Evolutionary conservation across 495 filamentous ascomycete species (phyloP).

Genomic region (Hypoxylon intermedium): DNA sequence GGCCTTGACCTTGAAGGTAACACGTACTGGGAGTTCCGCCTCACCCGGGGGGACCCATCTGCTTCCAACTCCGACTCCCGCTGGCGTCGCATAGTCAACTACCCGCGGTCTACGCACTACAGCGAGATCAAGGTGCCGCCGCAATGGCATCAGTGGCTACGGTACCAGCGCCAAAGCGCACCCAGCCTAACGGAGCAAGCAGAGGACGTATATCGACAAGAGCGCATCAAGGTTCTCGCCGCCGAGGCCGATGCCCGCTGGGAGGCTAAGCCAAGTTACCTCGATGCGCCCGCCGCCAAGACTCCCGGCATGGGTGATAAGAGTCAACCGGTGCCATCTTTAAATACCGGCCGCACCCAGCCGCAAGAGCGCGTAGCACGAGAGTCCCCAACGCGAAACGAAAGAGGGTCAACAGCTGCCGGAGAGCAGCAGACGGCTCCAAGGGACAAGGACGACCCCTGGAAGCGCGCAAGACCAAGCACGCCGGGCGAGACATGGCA

Average conservation of each 20-base stretch:
- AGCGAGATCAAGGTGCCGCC: slow-evolving; percentile 69
- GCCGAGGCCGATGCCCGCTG: slow-evolving; percentile 84
- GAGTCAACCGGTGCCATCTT: slow-evolving; percentile 26
- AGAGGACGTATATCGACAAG: slow-evolving; percentile 70
- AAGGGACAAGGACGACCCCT: slow-evolving; percentile 61
- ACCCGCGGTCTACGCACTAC: slow-evolving; percentile 64
- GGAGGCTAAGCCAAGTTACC: slow-evolving; percentile 69
- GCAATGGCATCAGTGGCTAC: slow-evolving; percentile 97
- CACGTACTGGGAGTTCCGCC: slow-evolving; percentile 93
- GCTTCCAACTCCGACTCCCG: slow-evolving; percentile 48
- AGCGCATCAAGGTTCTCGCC: slow-evolving; percentile 74
- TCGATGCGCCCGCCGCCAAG: slow-evolving; percentile 33
- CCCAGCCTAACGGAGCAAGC: slow-evolving; percentile 79
- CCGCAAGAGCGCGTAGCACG: slow-evolving; percentile 22
- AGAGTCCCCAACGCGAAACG: slow-evolving; percentile 37
- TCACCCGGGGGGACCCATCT: slow-evolving; percentile 60
- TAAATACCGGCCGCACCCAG: slow-evolving; percentile 9
- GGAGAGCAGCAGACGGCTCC: slow-evolving; percentile 25
- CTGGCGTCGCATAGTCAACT: slow-evolving; percentile 73
- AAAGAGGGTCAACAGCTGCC: slow-evolving; percentile 30
- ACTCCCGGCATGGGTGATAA: not conserved
- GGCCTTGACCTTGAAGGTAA: slow-evolving; percentile 87
- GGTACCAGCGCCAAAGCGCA: slow-evolving; percentile 73
- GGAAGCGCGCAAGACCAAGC: slow-evolving; percentile 59
- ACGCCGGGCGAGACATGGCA: slow-evolving; percentile 77